These are phyloP conservation scores for Lepidium campestre DNA, from an alignment of 441 rosid genomes.

Conservation along the genomic window DNA sequence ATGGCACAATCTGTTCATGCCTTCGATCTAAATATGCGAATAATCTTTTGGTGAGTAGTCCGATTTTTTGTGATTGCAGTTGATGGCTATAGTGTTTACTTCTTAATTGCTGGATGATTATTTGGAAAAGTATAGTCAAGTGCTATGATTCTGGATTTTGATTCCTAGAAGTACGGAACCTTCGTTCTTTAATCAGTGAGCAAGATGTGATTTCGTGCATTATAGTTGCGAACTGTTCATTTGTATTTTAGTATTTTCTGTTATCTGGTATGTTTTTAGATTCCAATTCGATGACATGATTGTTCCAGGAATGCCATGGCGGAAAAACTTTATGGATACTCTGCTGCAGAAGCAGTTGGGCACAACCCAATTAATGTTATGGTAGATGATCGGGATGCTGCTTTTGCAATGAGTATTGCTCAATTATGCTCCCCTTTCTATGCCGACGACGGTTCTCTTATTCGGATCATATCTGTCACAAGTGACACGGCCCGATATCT, in stretches of 20 bases:
- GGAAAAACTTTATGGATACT: constrained; percentile 65
- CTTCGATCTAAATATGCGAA: constrained; percentile 43
- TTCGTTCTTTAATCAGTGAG: neutral
- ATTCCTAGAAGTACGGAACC: too few species aligned
- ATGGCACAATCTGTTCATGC: constrained; percentile 86
- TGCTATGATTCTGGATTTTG: neutral
- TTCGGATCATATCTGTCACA: constrained; percentile 64
- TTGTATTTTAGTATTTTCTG: too few species aligned
- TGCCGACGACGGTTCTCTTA: constrained; percentile 54
- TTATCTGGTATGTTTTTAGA: neutral
- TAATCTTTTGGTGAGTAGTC: constrained; percentile 68
- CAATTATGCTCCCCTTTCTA: constrained; percentile 60
- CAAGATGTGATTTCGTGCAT: neutral
- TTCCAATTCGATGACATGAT: neutral
- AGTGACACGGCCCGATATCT: constrained; percentile 43
- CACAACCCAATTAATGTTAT: constrained; percentile 51
- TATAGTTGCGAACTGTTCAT: neutral
- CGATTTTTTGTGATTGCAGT: too few species aligned
- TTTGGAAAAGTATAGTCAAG: neutral
- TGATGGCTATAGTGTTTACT: neutral
- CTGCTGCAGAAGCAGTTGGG: constrained; percentile 63
- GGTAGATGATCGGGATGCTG: constrained; percentile 44
- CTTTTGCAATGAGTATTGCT: constrained; percentile 37
- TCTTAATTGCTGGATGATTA: neutral
- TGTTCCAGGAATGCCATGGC: constrained; percentile 70